Percentiles rank a stretch among this genome's conserved stretches.
Evolutionary conservation across 176 grass and related monocot species (phyloP).

Genomic region (Zoysia japonica): DNA sequence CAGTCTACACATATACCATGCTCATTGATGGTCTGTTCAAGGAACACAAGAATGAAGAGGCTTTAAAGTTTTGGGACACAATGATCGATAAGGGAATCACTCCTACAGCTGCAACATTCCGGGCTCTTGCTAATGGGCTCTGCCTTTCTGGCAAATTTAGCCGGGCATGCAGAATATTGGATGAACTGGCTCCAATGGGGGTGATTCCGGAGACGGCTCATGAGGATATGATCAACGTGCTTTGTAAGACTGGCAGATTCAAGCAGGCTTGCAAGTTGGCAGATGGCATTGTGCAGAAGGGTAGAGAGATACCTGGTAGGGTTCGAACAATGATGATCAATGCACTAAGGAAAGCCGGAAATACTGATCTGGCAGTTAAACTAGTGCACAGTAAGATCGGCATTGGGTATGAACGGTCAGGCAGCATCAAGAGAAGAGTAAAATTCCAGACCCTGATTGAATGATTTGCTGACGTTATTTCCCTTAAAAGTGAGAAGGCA

Average conservation of each 20-base stretch:
- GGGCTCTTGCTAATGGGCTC: conserved; percentile 68
- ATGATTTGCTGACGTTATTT: conserved; percentile 16
- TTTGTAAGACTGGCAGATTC: conserved; percentile 80
- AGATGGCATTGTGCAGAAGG: conserved; percentile 83
- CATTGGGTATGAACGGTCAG: conserved; percentile 90
- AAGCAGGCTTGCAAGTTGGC: conserved; percentile 90
- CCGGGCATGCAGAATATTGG: conserved; percentile 80
- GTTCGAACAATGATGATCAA: conserved; percentile 91
- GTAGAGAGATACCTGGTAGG: conserved; percentile 77
- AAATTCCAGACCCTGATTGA: conserved; percentile 83
- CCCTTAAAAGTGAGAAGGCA: not conserved
- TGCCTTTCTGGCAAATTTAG: conserved; percentile 90
- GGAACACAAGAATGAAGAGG: conserved; percentile 87
- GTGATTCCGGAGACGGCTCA: conserved; percentile 78
- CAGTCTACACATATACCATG: conserved; percentile 81
- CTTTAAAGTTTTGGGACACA: conserved; percentile 67
- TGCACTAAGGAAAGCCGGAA: conserved; percentile 86
- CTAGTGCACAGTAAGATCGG: conserved; percentile 86
- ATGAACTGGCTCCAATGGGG: conserved; percentile 85
- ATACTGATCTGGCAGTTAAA: conserved; percentile 80
- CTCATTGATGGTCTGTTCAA: conserved; percentile 87
- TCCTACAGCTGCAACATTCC: conserved; percentile 72
- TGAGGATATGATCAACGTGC: conserved; percentile 90
- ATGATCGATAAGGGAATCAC: conserved; percentile 93
- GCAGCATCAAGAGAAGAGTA: conserved; percentile 85